Evolutionary conservation across 1,284 basidiomycete species (phyloP), one percentile per base, ranked within the genome.

Genomic region (Cryptococcus maquisensis): DNA sequence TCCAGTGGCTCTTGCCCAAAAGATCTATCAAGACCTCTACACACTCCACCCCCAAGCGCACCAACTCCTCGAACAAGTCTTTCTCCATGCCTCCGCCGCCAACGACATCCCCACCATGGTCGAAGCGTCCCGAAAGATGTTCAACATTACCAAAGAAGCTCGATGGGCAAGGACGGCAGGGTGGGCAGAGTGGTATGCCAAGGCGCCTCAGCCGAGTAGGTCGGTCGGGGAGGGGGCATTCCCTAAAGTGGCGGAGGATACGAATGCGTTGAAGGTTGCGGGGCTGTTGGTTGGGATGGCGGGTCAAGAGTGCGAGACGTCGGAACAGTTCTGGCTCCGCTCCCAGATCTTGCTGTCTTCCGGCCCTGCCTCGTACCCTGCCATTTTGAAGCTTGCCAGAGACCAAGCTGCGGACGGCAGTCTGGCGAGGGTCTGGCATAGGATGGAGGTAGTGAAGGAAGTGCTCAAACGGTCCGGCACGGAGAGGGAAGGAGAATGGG

Each of bases 251-350:
- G 28, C 2, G 28, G 28, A 4, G 28, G 28, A 32, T 7, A 32
- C 6, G 28, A 58, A 56, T 16, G 47, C 63, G 3, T 52, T 71
- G 1, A 60, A 64, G 36, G 56, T 66, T 3, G 67, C 69, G 8
- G 41, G 53, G 7, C 47, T 67, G 13, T 47, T 71, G 2, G 52
- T 70, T 8, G 51, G 56, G 36, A 67, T 67, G 3, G 55, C 61
- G 4, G 61, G 57, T 10, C 59, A 56, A 7, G 15, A 47, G n/a
- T 55, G 56, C 4, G 37, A 49, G 4, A 61, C 66, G 1, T 55
- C 68, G 10, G 70, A 73, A 37, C 53, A 53, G n/a, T 57, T 73
- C 38, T 74, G 72, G 72, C 65, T 74, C 3, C 60, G 62, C 15
- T 47, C 66, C 0, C 68, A 71, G 42, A 66, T 74, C 23, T 54